phyloP scores from a whole-genome alignment of 2,329 filamentous ascomycete genomes.

The Alternaria angustiovoidea region DNA sequence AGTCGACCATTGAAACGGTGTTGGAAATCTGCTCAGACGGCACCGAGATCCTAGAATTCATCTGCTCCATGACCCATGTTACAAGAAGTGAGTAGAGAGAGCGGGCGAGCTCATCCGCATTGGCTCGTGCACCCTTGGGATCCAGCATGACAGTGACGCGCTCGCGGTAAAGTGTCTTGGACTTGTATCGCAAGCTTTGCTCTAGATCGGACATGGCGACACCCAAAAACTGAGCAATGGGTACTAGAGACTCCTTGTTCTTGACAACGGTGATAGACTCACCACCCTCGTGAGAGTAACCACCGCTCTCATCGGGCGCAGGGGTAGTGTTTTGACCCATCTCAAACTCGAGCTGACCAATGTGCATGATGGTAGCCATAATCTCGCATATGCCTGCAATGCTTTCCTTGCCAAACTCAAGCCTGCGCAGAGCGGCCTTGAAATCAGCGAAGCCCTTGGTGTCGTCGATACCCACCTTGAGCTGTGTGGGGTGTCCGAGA shows the following conservation, averaged over 20 bases:
- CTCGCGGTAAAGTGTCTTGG: conserved; percentile 94
- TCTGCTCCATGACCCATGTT: conserved; percentile 89
- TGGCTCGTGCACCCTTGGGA: conserved; percentile 84
- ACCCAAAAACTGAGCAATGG: conserved; percentile 93
- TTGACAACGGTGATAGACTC: conserved; percentile 86
- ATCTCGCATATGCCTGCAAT: conserved; percentile 98
- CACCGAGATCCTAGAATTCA: conserved; percentile 90
- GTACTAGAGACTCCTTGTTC: conserved; percentile 88
- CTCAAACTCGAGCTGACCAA: conserved; percentile 94
- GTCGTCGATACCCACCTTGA: conserved; percentile 97
- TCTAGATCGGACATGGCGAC: conserved; percentile 83
- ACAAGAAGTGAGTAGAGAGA: conserved; percentile 94
- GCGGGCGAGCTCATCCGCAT: conserved; percentile 91
- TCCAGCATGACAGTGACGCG: conserved; percentile 99
- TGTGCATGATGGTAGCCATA: conserved; percentile 91
- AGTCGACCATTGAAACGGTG: conserved; percentile 94
- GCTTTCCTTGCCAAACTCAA: conserved; percentile 91
- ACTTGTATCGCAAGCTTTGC: conserved; percentile 90
- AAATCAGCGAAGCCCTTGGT: conserved; percentile 95
- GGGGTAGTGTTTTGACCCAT: conserved; percentile 80
- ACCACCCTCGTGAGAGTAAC: conserved; percentile 93
- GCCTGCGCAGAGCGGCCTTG: conserved; percentile 91
- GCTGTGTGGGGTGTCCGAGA: conserved; percentile 91
- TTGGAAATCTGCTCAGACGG: conserved; percentile 88
- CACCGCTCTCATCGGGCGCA: conserved; percentile 88